Percentiles rank a stretch among this genome's conserved stretches.
Evolutionary conservation across 352 stramenopile species (phyloP).

Genomic region (Globisporangium uncinulatum): DNA sequence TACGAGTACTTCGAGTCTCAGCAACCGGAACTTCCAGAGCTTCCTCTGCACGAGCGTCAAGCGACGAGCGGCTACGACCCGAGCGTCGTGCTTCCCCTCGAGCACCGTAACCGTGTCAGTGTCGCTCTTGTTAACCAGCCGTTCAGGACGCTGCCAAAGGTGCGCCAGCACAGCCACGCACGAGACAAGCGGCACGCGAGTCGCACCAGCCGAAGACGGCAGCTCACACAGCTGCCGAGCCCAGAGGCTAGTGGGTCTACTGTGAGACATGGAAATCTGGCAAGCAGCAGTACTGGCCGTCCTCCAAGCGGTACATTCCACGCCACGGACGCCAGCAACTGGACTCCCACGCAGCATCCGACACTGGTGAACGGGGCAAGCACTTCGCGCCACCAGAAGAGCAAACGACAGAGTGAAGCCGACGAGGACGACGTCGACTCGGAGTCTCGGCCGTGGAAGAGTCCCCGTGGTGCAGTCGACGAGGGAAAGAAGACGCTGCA

Average conservation of each 20-base stretch:
- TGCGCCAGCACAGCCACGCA: neutral
- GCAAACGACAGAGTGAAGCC: constrained; percentile 11
- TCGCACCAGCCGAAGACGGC: constrained; percentile 4
- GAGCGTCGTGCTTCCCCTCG: constrained; percentile 6
- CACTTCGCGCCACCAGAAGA: neutral
- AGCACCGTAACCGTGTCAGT: constrained; percentile 2
- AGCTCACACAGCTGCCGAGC: constrained; percentile 3
- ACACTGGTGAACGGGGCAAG: neutral
- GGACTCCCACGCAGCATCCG: neutral
- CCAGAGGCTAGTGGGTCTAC: neutral
- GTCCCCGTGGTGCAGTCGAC: constrained; percentile 5
- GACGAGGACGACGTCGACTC: neutral
- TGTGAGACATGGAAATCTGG: too few relatives aligned
- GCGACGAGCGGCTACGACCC: constrained; percentile 6
- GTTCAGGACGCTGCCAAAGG: constrained; percentile 4
- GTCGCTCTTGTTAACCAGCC: constrained; percentile 7
- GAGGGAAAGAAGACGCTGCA: neutral
- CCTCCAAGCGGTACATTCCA: too few relatives aligned
- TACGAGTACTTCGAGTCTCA: constrained; percentile 3
- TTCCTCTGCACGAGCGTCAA: neutral
- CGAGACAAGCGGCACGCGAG: neutral
- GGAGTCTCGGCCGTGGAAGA: constrained; percentile 9
- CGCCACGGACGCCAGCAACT: neutral
- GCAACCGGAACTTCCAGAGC: constrained; percentile 3
- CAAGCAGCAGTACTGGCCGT: too few relatives aligned